phyloP scores from a whole-genome alignment of 2,329 filamentous ascomycete genomes.

The Cadophora gregata region DNA sequence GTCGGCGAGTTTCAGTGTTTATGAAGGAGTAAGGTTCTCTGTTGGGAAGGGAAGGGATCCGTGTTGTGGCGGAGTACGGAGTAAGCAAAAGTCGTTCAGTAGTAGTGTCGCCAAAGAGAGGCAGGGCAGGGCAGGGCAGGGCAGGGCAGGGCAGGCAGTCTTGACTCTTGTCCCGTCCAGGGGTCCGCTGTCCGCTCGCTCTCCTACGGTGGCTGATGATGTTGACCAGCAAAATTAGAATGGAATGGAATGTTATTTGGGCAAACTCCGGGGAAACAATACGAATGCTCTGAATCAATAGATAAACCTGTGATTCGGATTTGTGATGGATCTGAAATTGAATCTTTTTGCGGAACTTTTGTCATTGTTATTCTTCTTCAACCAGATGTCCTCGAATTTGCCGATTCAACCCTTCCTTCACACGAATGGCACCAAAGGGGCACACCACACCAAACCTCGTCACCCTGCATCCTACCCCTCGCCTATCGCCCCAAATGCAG shows the following conservation, averaged over 20 bases:
- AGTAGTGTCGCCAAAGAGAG: background rate
- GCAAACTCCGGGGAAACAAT: background rate
- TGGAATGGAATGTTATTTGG: background rate
- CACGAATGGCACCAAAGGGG: no score
- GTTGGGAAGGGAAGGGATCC: background rate
- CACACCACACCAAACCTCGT: background rate
- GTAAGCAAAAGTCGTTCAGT: constrained; percentile 4
- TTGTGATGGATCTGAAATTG: no score
- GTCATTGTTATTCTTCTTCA: no score
- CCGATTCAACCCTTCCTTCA: no score
- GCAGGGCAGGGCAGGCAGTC: background rate
- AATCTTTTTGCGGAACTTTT: no score
- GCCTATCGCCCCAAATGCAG: background rate
- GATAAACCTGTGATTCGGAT: background rate
- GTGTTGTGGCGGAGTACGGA: constrained; percentile 14
- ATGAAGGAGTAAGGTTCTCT: background rate
- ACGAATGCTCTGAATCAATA: background rate
- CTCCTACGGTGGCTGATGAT: background rate
- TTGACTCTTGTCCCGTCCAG: constrained; percentile 2
- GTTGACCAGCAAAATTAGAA: background rate
- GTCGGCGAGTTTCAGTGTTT: constrained; percentile 14
- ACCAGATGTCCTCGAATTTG: no score
- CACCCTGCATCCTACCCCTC: background rate
- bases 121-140: background rate
- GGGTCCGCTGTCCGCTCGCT: background rate